These are phyloP conservation scores for Dichomitus squalens DNA, from an alignment of 1,284 basidiomycete genomes.

Conservation along the genomic window DNA sequence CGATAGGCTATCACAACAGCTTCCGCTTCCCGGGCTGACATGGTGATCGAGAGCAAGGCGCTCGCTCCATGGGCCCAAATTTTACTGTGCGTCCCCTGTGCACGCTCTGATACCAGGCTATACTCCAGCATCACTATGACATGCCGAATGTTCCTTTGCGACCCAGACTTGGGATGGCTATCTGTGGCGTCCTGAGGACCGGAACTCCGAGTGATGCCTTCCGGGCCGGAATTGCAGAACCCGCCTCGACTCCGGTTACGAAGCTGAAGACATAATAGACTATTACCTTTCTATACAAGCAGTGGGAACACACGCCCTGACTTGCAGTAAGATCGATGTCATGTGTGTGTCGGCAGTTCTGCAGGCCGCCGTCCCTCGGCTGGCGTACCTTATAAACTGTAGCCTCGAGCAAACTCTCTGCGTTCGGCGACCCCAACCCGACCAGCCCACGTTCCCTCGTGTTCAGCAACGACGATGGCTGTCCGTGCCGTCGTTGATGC, in stretches of 20 bases:
- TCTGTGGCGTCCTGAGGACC: not conserved
- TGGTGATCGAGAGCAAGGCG: no score
- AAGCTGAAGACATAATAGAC: not conserved
- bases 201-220: not conserved
- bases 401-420: not conserved
- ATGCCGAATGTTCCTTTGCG: no score
- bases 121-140: no score
- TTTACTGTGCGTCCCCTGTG: no score
- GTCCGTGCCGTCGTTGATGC: not conserved
- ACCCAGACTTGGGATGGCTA: not conserved
- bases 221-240: not conserved
- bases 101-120: no score
- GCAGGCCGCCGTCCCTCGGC: not conserved
- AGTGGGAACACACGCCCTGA: not conserved
- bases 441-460: not conserved
- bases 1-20: no score
- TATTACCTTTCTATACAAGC: not conserved
- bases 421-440: not conserved
- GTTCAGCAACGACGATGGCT: not conserved
- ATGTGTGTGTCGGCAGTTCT: conserved; percentile 1
- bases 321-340: not conserved
- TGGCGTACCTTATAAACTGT: not conserved
- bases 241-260: not conserved
- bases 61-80: no score
- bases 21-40: no score